Base-by-base conservation (phyloP, 768 basidiomycete species). In the Nidularia pulvinata region DNA sequence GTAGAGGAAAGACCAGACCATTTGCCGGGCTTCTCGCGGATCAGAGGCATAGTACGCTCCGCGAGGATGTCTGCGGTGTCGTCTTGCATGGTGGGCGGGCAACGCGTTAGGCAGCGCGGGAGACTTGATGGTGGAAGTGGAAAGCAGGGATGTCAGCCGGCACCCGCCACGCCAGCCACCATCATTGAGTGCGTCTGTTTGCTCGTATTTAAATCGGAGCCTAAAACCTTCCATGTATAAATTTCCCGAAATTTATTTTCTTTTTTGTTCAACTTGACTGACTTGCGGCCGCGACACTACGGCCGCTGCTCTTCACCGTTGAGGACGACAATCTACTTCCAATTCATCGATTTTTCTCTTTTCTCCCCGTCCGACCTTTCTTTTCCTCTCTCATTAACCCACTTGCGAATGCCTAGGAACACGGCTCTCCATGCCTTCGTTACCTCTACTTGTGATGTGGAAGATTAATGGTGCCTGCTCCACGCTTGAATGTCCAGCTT, bases 321-420 rank as follows among this genome's bases (percentile, higher is more conserved):
- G 25, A 25, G 25, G 25, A 25, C 25, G 25, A 25, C 25, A 25
- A 4, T 4, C 25, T 25, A 25, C 25, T 25, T 25, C 25, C 16
- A 11, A 14, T 14, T 46, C 52, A 61, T 59, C 33, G 9, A 55
- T 48, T 49, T 33, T 33, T 55, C 55, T 52, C 46, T 37, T 51
- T 48, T 54, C 32, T 19, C 46, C 6, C 5, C 57, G 34, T 50
- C 47, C 48, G 43, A 53, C 55, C 57, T 49, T 56, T 52, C 37
- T 56, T 56, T 49, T 51, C 56, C 52, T 57, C 59, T 48, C 56
- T 52, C 51, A 61, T 53, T 39, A 33, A 55, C 64, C 88, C 88
- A 89, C 85, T 74, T 74, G 74, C 84, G 73, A 67, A 73, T 79
- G 87, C 87, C 88, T 87, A 81, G 88, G 81, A 74, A 88, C 88